Evolutionary conservation across 2,329 filamentous ascomycete species (phyloP), one percentile per base, ranked within the genome.

Genomic region (Rutstroemia sp.): DNA sequence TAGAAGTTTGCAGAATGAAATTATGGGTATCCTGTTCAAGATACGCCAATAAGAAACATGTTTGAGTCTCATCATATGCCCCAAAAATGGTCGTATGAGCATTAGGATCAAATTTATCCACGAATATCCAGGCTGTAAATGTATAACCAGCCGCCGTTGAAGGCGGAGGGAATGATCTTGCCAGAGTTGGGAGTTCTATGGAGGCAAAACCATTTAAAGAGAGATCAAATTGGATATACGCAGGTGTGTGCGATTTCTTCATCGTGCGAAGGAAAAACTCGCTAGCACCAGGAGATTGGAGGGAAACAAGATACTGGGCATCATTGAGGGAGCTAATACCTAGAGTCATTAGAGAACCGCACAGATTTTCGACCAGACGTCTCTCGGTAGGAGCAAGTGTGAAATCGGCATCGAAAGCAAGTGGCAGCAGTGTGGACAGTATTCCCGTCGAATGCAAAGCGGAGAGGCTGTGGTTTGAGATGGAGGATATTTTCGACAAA

Each of bases 11-110:
- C 5, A 99, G 76, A 63, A 99, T 99, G 63, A 99, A 88, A 72
- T 96, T 94, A 59, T 82, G 88, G 2, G 90, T 95, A 70, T 96
- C 92, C 68, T 87, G 91, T 70, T 99, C 95, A 41, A 99, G 78
- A 68, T 99, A 99, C 59, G 91, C 86, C 64, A 99, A 82, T 38
- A 99, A 75, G 67, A 99, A 99, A 71, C 94, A 99, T 5, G 89
- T 90, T 71, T 97, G 92, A 5, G 84, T 90, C 3, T 86, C 79
- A 72, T 99, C 94, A 71, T 95, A 97, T 8, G 94, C 90, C 25
- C 94, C 94, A 70, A 99, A 99, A 14, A 99, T 80, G 0, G 94
- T 99, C 0, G 94, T 99, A 70, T 99, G 94, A 16, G 88, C 85
- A 47, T 82, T 81, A 5, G 82, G 75, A 70, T 99, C 95, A 70